Evolutionary conservation across 495 filamentous ascomycete genomes (phyloP), one percentile per base, ranked within the genome.

Genomic region (Penicillium herquei): DNA sequence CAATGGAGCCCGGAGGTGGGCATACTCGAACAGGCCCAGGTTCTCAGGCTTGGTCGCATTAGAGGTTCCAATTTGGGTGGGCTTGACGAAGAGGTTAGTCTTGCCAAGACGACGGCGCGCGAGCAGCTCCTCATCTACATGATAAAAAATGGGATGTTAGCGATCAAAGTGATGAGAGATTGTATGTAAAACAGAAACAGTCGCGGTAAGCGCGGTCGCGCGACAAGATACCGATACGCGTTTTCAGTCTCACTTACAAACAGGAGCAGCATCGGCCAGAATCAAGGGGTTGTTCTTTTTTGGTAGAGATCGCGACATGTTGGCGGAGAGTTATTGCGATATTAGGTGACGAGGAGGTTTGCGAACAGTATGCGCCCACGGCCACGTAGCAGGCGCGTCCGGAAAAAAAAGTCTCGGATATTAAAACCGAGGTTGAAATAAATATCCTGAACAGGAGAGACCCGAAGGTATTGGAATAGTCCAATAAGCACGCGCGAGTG

Each of bases 1-100:
- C 49, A 98, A 75, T 13, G 95, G 92, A 54, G 90, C 91, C 57
- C 92, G 87, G 44, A 98, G 80, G 65, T 98, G 94, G 62, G 92
- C 94, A 72, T 98, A 98, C 72, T 96, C 92, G 67, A 98, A 97
- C 26, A 84, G 82, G 34, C 90, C 90, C 48, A 93, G 69, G 59
- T 87, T 87, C 65, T 88, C 83, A 4, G 82, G 70, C 75, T 85
- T 81, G 59, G 84, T 83, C 64, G 84, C 79, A 81, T 87, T 84
- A 56, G 79, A 76, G 41, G 82, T 78, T 66, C 85, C 79, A 54
- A 85, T 69, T 68, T 87, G 73, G 61, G 83, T 79, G 65, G 82
- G 80, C 72, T 90, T 93, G n/a, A 90, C 87, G 13, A 85, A 81
- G 52, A 98, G 80, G 68, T 95, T 85, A 7, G 94, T 98, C 75